A percentile compares a stretch with the other conserved stretches of the same genome.
Conservation (phyloP, 2,329 filamentous ascomycete genomes). For the Clathrospora elynae region DNA sequence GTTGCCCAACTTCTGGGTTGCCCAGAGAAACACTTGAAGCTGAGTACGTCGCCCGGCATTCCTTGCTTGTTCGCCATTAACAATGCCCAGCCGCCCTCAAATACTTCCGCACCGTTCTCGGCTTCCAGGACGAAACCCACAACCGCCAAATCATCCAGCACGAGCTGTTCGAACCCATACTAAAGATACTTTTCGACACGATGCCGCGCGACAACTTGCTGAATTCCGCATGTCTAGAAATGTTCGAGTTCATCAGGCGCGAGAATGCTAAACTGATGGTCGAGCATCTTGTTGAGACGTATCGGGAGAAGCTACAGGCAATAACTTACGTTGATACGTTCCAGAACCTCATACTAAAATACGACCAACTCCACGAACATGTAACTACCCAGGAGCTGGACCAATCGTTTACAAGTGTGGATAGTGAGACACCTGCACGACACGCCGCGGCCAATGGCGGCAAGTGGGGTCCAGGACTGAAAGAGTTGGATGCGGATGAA, state of each 20-base stretch:
- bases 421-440: constrained; percentile 55
- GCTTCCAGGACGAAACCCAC: constrained; percentile 89
- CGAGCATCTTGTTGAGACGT: constrained; percentile 81
- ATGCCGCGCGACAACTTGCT: constrained; percentile 92
- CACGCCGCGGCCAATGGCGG: constrained; percentile 59
- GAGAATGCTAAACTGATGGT: constrained; percentile 71
- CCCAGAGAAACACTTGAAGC: constrained; percentile 88
- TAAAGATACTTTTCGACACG: constrained; percentile 81
- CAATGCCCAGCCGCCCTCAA: constrained; percentile 75
- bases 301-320: constrained; percentile 74
- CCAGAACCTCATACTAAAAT: constrained; percentile 72
- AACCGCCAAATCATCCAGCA: constrained; percentile 82
- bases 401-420: constrained; percentile 73
- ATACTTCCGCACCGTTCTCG: constrained; percentile 87
- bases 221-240: constrained; percentile 89
- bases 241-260: constrained; percentile 85
- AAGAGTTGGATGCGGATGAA: constrained; percentile 82
- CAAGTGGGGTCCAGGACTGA: constrained; percentile 70
- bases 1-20: constrained; percentile 82
- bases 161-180: constrained; percentile 78
- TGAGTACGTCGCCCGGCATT: constrained; percentile 63
- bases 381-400: constrained; percentile 62
- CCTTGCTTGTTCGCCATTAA: constrained; percentile 12
- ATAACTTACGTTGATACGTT: constrained; percentile 89
- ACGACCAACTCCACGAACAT: constrained; percentile 71